A percentile compares a stretch with the other conserved stretches of the same genome.
phyloP scores from a whole-genome alignment of 257 asterid species.

The Plectranthus barbatus region DNA sequence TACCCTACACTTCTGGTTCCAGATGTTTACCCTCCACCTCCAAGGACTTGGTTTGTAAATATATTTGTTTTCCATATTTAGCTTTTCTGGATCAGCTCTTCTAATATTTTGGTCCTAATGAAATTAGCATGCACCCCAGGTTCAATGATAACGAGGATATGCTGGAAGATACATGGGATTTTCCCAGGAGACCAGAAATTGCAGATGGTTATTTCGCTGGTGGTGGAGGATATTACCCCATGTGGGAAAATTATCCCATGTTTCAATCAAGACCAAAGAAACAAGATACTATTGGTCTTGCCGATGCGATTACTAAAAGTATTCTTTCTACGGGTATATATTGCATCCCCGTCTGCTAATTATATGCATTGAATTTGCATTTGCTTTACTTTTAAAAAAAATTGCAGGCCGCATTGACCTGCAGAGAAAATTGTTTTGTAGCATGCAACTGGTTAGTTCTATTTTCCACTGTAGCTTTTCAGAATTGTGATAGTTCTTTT shows the following conservation, averaged over 20 bases:
- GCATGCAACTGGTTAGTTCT: conserved; percentile 89
- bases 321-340: conserved; percentile 72
- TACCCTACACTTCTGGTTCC: conserved; percentile 86
- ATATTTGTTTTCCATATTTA: not conserved
- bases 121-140: conserved; percentile 34
- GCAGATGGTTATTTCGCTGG: conserved; percentile 58
- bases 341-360: conserved; percentile 7
- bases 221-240: conserved; percentile 48
- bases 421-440: conserved; percentile 92
- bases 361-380: conserved; percentile 9
- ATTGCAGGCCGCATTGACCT: conserved; percentile 78
- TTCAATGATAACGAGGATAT: conserved; percentile 88
- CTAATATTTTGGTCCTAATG: conserved; percentile 6
- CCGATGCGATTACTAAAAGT: conserved; percentile 94
- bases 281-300: conserved; percentile 81
- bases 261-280: conserved; percentile 67
- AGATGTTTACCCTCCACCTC: conserved; percentile 94
- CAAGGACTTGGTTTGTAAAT: conserved; percentile 57
- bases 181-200: conserved; percentile 42
- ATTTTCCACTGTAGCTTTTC: conserved; percentile 4
- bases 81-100: conserved; percentile 3
- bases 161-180: conserved; percentile 86
- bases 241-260: conserved; percentile 88
- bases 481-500: conserved; percentile 1
- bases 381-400: conserved; percentile 14